Evolutionary conservation across 2,329 filamentous ascomycete species (phyloP).

Genomic region (Cordyceps tenuipes): DNA sequence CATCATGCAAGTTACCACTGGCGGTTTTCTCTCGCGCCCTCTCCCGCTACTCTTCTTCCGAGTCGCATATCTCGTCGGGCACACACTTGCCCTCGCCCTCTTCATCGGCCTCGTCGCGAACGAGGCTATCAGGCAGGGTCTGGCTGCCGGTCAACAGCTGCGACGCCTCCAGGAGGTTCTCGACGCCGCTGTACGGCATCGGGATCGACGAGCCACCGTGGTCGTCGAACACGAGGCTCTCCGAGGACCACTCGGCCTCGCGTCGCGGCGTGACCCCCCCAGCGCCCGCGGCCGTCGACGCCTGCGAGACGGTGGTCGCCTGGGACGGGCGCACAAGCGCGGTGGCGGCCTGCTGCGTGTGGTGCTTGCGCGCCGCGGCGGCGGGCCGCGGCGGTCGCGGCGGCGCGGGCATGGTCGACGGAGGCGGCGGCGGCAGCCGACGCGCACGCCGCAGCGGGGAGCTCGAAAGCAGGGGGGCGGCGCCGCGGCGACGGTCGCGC

Average conservation of each 20-base stretch:
- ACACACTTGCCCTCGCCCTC: not conserved
- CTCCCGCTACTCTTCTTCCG: conserved; percentile 22
- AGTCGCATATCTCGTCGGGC: conserved; percentile 22
- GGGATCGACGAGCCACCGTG: conserved; percentile 16
- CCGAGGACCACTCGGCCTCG: conserved; percentile 1
- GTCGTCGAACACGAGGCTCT: conserved; percentile 19
- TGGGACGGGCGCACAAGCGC: conserved; percentile 23
- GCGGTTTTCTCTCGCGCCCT: not conserved
- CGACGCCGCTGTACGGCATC: conserved; percentile 8
- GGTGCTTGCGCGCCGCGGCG: not conserved
- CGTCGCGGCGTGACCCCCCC: not conserved
- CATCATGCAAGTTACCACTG: not conserved
- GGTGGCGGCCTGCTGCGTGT: not conserved
- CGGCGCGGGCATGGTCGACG: conserved; percentile 16
- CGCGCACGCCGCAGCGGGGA: conserved; percentile 9
- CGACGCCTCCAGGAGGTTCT: conserved; percentile 21
- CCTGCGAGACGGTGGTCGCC: conserved; percentile 29
- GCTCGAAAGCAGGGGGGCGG: conserved; percentile 10
- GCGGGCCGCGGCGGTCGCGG: not conserved
- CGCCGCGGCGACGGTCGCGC: not conserved
- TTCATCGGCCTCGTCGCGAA: conserved; percentile 25
- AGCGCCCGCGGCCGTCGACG: conserved; percentile 18
- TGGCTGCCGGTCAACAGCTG: conserved; percentile 45
- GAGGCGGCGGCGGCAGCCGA: conserved; percentile 11
- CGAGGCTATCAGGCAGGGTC: conserved; percentile 41